A percentile compares a stretch with the other conserved stretches of the same genome.
phyloP scores from a whole-genome alignment of 108 stramenopile genomes.

The Hondaea fermentalgiana region DNA sequence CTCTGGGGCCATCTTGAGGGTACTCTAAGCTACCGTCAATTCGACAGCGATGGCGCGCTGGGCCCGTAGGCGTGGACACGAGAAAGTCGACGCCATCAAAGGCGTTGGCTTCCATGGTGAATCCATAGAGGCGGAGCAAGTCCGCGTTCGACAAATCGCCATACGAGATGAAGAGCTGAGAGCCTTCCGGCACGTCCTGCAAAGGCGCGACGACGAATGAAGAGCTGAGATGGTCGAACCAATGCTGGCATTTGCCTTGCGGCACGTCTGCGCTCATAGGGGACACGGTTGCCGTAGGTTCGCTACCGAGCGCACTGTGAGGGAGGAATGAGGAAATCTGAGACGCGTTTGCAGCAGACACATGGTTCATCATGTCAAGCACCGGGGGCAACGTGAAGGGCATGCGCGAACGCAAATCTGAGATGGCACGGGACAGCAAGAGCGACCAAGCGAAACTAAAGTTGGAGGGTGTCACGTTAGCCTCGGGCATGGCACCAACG shows the following conservation, averaged over 20 bases:
- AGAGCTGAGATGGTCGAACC: neutral
- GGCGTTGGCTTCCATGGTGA: neutral
- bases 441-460: slow-evolving; percentile 7
- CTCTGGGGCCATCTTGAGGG: neutral
- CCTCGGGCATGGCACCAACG: neutral
- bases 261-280: neutral
- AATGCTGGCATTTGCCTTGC: neutral
- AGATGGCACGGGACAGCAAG: neutral
- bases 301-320: too few relatives aligned
- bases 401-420: neutral
- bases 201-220: neutral
- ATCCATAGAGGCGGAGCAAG: neutral
- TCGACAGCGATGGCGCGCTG: neutral
- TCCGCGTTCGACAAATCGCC: neutral
- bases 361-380: neutral
- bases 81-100: neutral
- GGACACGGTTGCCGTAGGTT: neutral
- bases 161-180: neutral
- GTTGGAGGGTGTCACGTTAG: neutral
- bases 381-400: neutral
- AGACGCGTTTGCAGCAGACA: neutral
- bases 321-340: too few relatives aligned
- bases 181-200: neutral
- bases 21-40: neutral
- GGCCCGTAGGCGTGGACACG: neutral